Percentiles rank a stretch among this genome's conserved stretches.
Conservation (phyloP, 2,329 filamentous ascomycete species). For the Nemania diffusa region DNA sequence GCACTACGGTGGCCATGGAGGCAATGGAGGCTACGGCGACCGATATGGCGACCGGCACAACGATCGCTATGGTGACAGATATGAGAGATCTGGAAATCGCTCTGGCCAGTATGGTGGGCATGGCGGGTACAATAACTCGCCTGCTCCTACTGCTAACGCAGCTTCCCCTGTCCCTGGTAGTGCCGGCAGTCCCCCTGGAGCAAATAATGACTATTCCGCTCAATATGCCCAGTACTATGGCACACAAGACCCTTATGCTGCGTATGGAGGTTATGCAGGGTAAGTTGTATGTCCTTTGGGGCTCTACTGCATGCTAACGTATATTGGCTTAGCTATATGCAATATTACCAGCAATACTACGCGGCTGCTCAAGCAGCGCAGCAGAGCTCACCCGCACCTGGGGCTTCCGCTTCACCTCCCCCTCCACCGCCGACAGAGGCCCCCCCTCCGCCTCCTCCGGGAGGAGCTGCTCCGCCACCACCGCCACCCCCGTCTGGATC, state of each 20-base stretch:
- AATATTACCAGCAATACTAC: slow-evolving; percentile 80
- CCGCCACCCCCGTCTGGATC: slow-evolving; percentile 67
- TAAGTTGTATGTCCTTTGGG: slow-evolving; percentile 53
- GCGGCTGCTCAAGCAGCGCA: slow-evolving; percentile 64
- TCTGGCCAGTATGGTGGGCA: slow-evolving; percentile 48
- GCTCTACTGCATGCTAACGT: slow-evolving; percentile 12
- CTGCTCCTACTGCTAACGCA: slow-evolving; percentile 52
- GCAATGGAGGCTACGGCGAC: slow-evolving; percentile 52
- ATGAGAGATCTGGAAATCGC: slow-evolving; percentile 50
- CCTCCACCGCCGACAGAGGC: slow-evolving; percentile 70
- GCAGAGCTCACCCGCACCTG: slow-evolving; percentile 56
- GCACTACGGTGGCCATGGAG: slow-evolving; percentile 62
- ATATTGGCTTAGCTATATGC: slow-evolving; percentile 61
- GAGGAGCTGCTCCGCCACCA: slow-evolving; percentile 64
- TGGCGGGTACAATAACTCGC: slow-evolving; percentile 53
- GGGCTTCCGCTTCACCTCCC: slow-evolving; percentile 62
- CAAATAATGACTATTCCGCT: slow-evolving; percentile 70
- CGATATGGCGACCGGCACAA: slow-evolving; percentile 54
- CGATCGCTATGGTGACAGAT: slow-evolving; percentile 36
- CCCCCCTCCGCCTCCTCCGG: slow-evolving; percentile 71
- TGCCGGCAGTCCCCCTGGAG: slow-evolving; percentile 54
- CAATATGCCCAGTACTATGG: slow-evolving; percentile 88
- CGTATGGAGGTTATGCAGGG: slow-evolving; percentile 88
- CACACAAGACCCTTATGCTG: slow-evolving; percentile 83
- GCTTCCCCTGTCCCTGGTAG: slow-evolving; percentile 56